These are phyloP conservation scores for Whalleya microplaca DNA, from an alignment of 2,329 filamentous ascomycete genomes.

Conservation along the genomic window DNA sequence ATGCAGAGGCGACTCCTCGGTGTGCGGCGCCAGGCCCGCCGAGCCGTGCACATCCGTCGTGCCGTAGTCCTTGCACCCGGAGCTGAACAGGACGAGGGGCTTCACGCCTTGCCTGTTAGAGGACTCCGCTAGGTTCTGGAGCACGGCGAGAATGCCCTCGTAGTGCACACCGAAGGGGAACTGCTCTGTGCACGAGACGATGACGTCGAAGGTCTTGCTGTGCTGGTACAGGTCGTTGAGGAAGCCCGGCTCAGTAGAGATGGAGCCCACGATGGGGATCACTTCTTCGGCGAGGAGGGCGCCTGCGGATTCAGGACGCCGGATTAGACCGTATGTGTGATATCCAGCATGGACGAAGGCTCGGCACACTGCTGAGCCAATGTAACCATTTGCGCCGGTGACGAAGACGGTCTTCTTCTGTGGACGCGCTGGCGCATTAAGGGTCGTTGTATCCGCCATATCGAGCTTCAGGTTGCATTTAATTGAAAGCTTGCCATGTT, in stretches of 20 bases:
- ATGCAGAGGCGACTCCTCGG: slow-evolving; percentile 45
- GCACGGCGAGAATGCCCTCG: slow-evolving; percentile 39
- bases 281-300: slow-evolving; percentile 42
- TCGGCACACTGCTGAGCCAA: slow-evolving; percentile 48
- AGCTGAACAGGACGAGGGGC: slow-evolving; percentile 50
- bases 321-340: slow-evolving; percentile 48
- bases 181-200: slow-evolving; percentile 49
- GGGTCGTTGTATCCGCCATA: slow-evolving; percentile 7
- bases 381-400: slow-evolving; percentile 53
- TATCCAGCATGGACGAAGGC: slow-evolving; percentile 51
- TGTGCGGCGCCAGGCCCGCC: slow-evolving; percentile 44
- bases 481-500: neutral
- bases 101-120: slow-evolving; percentile 40
- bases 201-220: slow-evolving; percentile 43
- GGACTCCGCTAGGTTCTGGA: slow-evolving; percentile 38
- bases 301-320: slow-evolving; percentile 36
- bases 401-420: slow-evolving; percentile 43
- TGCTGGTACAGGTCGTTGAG: slow-evolving; percentile 32
- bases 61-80: slow-evolving; percentile 57
- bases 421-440: neutral
- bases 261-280: slow-evolving; percentile 45
- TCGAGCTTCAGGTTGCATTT: neutral
- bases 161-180: slow-evolving; percentile 45
- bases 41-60: slow-evolving; percentile 38
- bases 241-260: slow-evolving; percentile 37